Base-by-base conservation (phyloP, 768 basidiomycete genomes). In the Termitomyces sp. region DNA sequence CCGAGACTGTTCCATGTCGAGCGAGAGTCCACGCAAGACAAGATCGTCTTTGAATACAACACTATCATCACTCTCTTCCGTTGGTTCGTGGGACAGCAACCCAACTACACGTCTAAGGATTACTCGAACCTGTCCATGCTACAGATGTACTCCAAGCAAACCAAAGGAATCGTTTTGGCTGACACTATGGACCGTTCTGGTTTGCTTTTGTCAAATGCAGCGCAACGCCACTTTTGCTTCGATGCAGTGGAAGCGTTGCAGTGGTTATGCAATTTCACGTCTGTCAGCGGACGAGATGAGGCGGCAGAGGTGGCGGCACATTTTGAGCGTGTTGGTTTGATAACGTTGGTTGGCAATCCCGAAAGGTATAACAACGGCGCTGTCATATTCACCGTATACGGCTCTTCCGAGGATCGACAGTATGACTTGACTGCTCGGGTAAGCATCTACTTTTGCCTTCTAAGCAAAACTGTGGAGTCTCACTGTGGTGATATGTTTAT, bases 1-100 rank as follows among this genome's bases (percentile, higher is more conserved):
- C 82, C 89, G 79, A 89, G 89, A 69, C 75, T 92, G 8, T 79
- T 92, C 5, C 88, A 91, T 68, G 82, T 92, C 69, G 89, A 92
- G 66, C 81, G 90, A 48, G 78, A 86, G 30, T 73, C 82, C 0
- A 74, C 75, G 13, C 89, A 91, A 69, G 90, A 92, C 73, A 91
- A 90, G 70, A 87, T 92, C 68, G 83, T 88, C 68, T 81, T 90
- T 51, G 82, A 85, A 4, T 81, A 85, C 63, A 77, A 79, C 18
- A 85, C 86, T 56, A 80, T 92, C 66, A 86, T 87, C 36, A 82
- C 86, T 51, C 80, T 91, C 63, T 91, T 89, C 74, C 79, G 85
- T 56, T 82, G 89, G 5, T 89, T 92, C 67, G 78, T 82, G 28
- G 89, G 88, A 28, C 78, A 82, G 12, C 72, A 78, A 60, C 81